A percentile compares a stretch with the other conserved stretches of the same genome.
Evolutionary conservation across 2,329 filamentous ascomycete genomes (phyloP).

Genomic region (Bipolaris gigantea): DNA sequence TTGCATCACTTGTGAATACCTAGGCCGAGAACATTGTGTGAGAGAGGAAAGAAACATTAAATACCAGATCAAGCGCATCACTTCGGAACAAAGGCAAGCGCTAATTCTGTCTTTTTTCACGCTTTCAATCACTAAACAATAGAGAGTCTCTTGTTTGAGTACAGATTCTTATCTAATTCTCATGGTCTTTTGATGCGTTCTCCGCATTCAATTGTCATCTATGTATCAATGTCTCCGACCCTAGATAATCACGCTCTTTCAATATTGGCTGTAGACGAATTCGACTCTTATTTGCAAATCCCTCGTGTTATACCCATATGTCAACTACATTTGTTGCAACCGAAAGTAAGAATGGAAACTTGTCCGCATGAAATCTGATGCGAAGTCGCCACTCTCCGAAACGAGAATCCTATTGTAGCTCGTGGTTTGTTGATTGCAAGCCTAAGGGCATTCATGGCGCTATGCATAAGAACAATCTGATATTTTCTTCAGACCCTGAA

Average conservation of each 20-base stretch:
- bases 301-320: not conserved
- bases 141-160: not conserved
- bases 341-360: not conserved
- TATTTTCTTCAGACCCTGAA: constrained; percentile 45
- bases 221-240: not conserved
- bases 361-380: not conserved
- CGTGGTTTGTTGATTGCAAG: not conserved
- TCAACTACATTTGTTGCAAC: not conserved
- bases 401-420: not conserved
- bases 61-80: not conserved
- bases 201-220: not conserved
- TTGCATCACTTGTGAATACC: not conserved
- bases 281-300: not conserved
- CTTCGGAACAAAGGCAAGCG: not conserved
- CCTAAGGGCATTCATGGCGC: not conserved
- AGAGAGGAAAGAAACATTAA: not conserved
- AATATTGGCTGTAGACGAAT: not conserved
- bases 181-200: not conserved
- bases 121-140: not conserved
- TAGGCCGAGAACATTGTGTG: not conserved
- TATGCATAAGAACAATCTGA: not conserved
- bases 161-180: not conserved
- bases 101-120: not conserved
- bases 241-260: not conserved
- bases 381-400: not conserved